Conservation (phyloP, 768 basidiomycete species). For the Xerocomellus amylosporus region DNA sequence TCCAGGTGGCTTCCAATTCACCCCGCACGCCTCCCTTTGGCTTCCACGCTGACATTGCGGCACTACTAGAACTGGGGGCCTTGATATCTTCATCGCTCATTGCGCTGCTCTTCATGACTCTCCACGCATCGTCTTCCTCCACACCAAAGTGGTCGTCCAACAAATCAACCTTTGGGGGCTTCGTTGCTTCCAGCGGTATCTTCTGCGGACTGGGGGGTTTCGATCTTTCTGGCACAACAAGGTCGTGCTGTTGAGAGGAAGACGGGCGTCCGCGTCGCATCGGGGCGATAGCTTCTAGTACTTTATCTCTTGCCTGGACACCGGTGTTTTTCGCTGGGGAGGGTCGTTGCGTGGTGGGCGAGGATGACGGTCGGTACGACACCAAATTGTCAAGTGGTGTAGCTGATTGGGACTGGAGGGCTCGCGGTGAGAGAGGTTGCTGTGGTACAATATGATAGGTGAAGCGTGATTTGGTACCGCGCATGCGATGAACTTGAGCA, state of each 20-base stretch:
- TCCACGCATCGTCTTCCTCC: slow-evolving; percentile 52
- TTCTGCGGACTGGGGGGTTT: slow-evolving; percentile 25
- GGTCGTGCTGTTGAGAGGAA: slow-evolving; percentile 33
- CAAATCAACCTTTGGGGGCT: slow-evolving; percentile 30
- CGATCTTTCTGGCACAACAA: slow-evolving; percentile 35
- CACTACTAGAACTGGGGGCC: slow-evolving; percentile 27
- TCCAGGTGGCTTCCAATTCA: slow-evolving; percentile 42
- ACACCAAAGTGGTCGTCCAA: slow-evolving; percentile 36
- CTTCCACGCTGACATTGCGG: slow-evolving; percentile 28
- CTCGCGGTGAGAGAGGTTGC: slow-evolving; percentile 46
- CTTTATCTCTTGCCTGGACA: slow-evolving; percentile 70
- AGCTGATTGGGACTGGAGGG: slow-evolving; percentile 26
- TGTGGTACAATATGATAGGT: slow-evolving; percentile 57
- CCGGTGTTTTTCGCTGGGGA: slow-evolving; percentile 42
- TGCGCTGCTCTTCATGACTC: slow-evolving; percentile 31
- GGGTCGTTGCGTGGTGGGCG: slow-evolving; percentile 15
- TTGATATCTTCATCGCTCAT: slow-evolving; percentile 11
- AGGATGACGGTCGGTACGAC: slow-evolving; percentile 34
- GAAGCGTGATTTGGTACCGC: slow-evolving; percentile 82
- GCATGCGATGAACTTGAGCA: slow-evolving; percentile 75
- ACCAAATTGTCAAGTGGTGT: slow-evolving; percentile 39
- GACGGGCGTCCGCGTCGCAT: slow-evolving; percentile 70
- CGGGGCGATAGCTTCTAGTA: slow-evolving; percentile 75
- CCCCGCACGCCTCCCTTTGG: slow-evolving; percentile 20
- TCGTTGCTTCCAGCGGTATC: slow-evolving; percentile 11